Evolutionary conservation across 1,284 basidiomycete species (phyloP), one percentile per base, ranked within the genome.

Genomic region (Cryptococcus wingfieldii): DNA sequence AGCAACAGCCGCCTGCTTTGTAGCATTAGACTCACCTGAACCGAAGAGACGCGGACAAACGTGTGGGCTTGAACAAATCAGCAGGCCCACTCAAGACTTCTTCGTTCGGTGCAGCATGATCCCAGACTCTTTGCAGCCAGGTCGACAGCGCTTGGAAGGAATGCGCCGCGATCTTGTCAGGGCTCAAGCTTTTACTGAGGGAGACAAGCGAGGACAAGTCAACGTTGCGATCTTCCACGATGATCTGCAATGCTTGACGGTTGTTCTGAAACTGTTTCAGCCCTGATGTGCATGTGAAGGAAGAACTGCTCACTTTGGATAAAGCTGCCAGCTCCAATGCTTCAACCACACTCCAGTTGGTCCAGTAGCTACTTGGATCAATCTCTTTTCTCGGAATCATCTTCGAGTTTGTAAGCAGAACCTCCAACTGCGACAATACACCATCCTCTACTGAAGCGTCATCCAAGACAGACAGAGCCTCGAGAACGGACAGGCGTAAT

Each of bases 51-150:
- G 66, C 60, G 16, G 49, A 25, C 10, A 74, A 59, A 25, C 49
- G 53, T 4, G 62, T 59, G 0, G 72, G 70, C 38, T 60, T 58
- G 59, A 72, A 71, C 27, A 74, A 47, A 13, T 53, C 39, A 8
- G 65, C 64, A 6, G 70, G 68, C 12, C 62, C 65, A 23, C 51
- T 50, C 1, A 56, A 19, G 39, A 19, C 23, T n/a, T 31, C 12
- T 13, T 28, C 43, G 51, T 18, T 48, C 13, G 18, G 16, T n/a
- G 38, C 38, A 47, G 50, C 42, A 47, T 55, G 50, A 39, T 61
- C 50, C 69, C 69, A 72, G 6, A 68, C 47, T 10, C 63, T 58
- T 25, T 62, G 51, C 42, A 72, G 52, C 65, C 67, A 70, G 38
- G 18, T 50, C n/a, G 56, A 53, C 37, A 61, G 16, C 16, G 61